Evolutionary conservation across 2,329 filamentous ascomycete genomes (phyloP).

Genomic region (Zarea fungicola): DNA sequence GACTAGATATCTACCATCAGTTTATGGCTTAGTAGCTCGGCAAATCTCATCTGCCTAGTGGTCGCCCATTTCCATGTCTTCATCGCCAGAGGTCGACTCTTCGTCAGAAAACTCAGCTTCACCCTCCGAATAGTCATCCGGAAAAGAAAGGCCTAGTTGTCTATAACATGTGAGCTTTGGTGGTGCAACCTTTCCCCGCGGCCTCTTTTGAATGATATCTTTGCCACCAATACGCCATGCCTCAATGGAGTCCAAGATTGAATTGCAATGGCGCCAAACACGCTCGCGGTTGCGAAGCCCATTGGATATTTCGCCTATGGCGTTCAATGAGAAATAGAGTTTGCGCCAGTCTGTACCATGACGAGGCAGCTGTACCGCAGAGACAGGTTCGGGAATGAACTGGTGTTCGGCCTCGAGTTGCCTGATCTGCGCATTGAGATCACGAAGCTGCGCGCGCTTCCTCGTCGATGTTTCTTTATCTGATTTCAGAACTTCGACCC

Average conservation of each 20-base stretch:
- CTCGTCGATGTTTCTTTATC: background rate
- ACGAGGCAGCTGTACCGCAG: background rate
- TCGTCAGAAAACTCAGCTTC: conserved; percentile 10
- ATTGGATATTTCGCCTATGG: background rate
- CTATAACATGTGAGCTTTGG: too few relatives aligned
- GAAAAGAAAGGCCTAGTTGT: background rate
- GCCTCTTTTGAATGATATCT: background rate
- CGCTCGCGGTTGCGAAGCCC: conserved; percentile 16
- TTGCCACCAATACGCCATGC: background rate
- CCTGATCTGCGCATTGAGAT: background rate
- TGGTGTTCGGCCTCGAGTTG: background rate
- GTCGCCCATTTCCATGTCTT: conserved; percentile 1
- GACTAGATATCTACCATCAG: background rate
- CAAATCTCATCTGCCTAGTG: background rate
- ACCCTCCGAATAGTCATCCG: conserved; percentile 10
- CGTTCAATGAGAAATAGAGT: conserved; percentile 12
- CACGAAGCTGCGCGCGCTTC: conserved; percentile 1
- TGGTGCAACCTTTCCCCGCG: too few relatives aligned
- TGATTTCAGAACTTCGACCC: background rate
- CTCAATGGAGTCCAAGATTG: conserved; percentile 10
- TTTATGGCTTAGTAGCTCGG: background rate
- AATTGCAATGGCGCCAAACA: conserved; percentile 14
- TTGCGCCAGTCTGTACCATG: conserved; percentile 16
- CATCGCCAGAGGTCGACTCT: too few relatives aligned
- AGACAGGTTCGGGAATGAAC: conserved; percentile 2